These are phyloP conservation scores for Exophiala spinifera DNA, from an alignment of 2,329 filamentous ascomycete species.

Conservation along the genomic window DNA sequence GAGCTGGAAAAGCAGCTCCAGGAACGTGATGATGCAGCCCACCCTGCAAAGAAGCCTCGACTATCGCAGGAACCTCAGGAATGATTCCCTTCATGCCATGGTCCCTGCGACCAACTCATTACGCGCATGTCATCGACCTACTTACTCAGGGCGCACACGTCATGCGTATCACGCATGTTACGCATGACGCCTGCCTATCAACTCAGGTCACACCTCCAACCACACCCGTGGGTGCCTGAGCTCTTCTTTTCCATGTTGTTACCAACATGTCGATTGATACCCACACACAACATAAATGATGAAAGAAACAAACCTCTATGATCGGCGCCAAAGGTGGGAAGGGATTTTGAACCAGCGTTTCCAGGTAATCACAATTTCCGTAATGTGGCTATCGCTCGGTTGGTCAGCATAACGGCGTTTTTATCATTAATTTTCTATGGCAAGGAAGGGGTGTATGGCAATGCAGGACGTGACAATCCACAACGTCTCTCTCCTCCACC, in stretches of 20 bases:
- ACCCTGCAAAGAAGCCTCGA: conserved; percentile 24
- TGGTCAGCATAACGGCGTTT: too few species aligned
- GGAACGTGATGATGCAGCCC: conserved; percentile 29
- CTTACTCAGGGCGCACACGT: too few species aligned
- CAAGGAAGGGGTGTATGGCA: too few species aligned
- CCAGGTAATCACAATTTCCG: background rate
- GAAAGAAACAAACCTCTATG: background rate
- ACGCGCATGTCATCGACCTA: too few species aligned
- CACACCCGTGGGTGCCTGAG: background rate
- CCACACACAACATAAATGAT: background rate
- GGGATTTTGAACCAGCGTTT: background rate
- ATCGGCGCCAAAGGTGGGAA: background rate
- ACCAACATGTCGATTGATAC: background rate
- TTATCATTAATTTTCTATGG: too few species aligned
- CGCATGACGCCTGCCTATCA: too few species aligned
- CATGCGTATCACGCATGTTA: too few species aligned
- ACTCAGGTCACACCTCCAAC: too few species aligned
- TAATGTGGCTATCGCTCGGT: background rate
- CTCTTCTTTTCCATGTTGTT: background rate
- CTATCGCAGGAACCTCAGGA: conserved; percentile 18
- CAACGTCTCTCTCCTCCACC: too few species aligned
- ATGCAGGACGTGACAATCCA: too few species aligned
- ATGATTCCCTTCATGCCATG: background rate
- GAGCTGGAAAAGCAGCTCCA: conserved; percentile 63
- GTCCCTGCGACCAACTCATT: background rate